Percentiles rank a stretch among this genome's conserved stretches.
Evolutionary conservation across 257 asterid species (phyloP).

Genomic region (Perilla frutescens): DNA sequence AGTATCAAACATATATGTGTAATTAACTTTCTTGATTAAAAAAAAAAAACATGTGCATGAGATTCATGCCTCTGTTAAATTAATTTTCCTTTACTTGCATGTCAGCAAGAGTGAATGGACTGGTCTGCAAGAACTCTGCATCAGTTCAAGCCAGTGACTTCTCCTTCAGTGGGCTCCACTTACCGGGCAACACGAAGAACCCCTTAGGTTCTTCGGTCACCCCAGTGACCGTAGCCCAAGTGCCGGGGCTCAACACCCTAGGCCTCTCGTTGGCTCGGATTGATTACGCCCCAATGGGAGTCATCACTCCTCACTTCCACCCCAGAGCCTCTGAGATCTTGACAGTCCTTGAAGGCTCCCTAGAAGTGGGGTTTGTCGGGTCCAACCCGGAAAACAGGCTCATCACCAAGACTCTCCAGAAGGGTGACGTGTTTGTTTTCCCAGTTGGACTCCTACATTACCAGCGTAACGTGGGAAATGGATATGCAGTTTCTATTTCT

Average conservation of each 20-base stretch:
- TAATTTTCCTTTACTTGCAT: too few relatives aligned
- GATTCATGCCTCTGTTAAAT: neutral
- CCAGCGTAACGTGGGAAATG: conserved; percentile 36
- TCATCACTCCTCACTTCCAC: conserved; percentile 5
- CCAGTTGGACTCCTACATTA: conserved; percentile 34
- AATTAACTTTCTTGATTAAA: too few relatives aligned
- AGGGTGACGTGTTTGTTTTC: conserved; percentile 20
- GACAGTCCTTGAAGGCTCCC: neutral
- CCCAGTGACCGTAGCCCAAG: neutral
- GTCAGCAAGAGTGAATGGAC: neutral
- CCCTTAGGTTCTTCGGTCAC: neutral
- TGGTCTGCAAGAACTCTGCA: neutral
- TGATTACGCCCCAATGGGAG: neutral
- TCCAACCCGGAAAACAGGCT: neutral
- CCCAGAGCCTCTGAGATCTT: conserved; percentile 15
- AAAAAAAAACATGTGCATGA: neutral
- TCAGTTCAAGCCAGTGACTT: conserved; percentile 5
- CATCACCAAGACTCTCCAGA: neutral
- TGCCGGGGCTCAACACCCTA: conserved; percentile 15
- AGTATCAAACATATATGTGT: too few relatives aligned
- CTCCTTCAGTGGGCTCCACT: conserved; percentile 16
- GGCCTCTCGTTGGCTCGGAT: conserved; percentile 4
- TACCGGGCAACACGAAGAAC: conserved; percentile 9
- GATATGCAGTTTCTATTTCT: conserved; percentile 30
- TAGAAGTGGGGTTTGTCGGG: neutral